Conservation (phyloP, 176 grass and related monocot genomes). For the Guadua angustifolia region DNA sequence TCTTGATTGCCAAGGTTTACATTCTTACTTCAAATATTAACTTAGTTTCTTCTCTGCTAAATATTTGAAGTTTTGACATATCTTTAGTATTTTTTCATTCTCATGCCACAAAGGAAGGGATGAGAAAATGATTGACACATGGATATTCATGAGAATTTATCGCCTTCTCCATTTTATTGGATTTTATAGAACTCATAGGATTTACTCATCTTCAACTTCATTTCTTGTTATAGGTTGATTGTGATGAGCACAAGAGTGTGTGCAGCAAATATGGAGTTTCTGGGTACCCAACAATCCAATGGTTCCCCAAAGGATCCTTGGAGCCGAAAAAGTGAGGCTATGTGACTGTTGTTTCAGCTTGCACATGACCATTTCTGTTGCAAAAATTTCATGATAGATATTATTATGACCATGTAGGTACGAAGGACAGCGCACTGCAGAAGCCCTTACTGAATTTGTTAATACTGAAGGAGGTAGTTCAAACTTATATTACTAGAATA, state of each 20-base stretch:
- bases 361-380: background rate
- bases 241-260: constrained; percentile 77
- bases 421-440: constrained; percentile 77
- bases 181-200: background rate
- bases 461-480: constrained; percentile 78
- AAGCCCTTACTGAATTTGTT: constrained; percentile 75
- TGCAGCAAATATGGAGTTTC: constrained; percentile 89
- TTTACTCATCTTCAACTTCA: background rate
- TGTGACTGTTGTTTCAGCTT: background rate
- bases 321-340: constrained; percentile 74
- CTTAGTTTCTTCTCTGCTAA: background rate
- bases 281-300: constrained; percentile 90
- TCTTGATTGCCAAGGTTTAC: constrained; percentile 75
- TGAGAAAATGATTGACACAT: constrained; percentile 17
- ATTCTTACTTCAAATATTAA: background rate
- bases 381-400: background rate
- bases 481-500: constrained; percentile 11
- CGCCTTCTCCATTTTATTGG: background rate
- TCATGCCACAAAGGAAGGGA: background rate
- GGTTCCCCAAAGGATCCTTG: constrained; percentile 88
- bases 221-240: constrained; percentile 65
- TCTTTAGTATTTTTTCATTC: background rate
- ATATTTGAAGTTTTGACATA: background rate
- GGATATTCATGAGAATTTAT: constrained; percentile 17
- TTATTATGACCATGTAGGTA: constrained; percentile 53